Base-by-base conservation (phyloP, 23 red algal genomes). In the Gracilariopsis chorda region DNA sequence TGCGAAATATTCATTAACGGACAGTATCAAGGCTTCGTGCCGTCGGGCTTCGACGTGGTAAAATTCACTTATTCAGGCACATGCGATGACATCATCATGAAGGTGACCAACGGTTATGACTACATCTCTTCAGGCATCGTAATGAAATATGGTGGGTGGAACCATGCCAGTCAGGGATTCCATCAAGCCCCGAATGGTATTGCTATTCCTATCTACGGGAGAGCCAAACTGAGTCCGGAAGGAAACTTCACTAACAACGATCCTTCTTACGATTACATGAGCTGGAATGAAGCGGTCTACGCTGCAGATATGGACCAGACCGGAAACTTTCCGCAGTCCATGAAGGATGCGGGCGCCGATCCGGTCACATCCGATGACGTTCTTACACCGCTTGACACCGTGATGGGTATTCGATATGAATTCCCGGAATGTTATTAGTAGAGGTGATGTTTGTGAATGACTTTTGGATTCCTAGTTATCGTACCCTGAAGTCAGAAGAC, bases 211-310 rank as follows among this genome's bases (percentile, higher is more conserved):
- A 68, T 68, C 62, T 68, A 68, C 62, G 62, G 62, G 3, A 7
- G 62, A 40, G 62, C 62, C 62, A 68, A 68, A 68, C 62, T 68
- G 62, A 68, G 62, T 39, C 62, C 62, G 62, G 62, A 68, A 68
- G 62, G 62, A 6, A 68, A 68, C 33, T 68, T 68, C 41, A 68
- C 62, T 36, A 41, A 68, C 62, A 68, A 68, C 33, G 62, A 68
- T 68, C 62, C 62, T 6, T 68, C 62, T 4, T 68, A 68, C 33
- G 34, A 40, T 41, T 68, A 68, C 62, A 68, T 68, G 62, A 19
- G 7, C 3, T 68, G 62, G 62, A 39, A 68, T 17, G 62, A 68
- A 41, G 62, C 62, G 1, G 21, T 68, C 2, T 68, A 68, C 62
- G 62, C 62, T 17, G 62, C n/a, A 36, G 62, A 68, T 41, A 68